Evolutionary conservation across 176 grass and related monocot species (phyloP).

Genomic region (Zoysia japonica): DNA sequence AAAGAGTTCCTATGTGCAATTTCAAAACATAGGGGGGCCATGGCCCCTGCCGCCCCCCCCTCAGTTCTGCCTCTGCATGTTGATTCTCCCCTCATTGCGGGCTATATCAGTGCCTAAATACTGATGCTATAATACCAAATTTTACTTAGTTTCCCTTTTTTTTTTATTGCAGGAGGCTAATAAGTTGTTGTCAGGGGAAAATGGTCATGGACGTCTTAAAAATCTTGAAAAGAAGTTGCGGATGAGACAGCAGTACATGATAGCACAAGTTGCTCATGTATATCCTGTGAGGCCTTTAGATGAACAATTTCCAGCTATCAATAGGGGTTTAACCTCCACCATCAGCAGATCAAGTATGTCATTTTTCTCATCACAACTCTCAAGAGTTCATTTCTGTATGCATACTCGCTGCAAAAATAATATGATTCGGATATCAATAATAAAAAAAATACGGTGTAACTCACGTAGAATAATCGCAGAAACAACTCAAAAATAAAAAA

Average conservation of each 20-base stretch:
- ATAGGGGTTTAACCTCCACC: slow-evolving; percentile 43
- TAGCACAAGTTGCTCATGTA: slow-evolving; percentile 57
- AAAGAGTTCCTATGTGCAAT: no score
- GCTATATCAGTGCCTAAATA: no score
- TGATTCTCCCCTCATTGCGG: no score
- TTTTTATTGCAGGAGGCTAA: slow-evolving; percentile 58
- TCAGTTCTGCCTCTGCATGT: no score
- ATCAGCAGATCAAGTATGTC: slow-evolving; percentile 46
- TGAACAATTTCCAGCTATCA: slow-evolving; percentile 54
- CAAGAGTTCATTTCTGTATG: no score
- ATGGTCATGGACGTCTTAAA: slow-evolving; percentile 63
- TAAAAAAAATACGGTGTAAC: background rate
- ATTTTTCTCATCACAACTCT: background rate
- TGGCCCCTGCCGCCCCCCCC: no score
- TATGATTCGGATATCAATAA: no score
- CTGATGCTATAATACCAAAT: no score
- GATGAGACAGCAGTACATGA: slow-evolving; percentile 76
- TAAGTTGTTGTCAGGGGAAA: slow-evolving; percentile 60
- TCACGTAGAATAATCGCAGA: background rate
- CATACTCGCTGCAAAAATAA: no score
- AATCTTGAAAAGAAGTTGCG: slow-evolving; percentile 44
- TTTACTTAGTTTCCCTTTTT: background rate
- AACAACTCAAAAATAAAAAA: background rate
- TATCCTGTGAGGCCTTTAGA: slow-evolving; percentile 72
- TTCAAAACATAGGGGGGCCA: no score